Evolutionary conservation across 345 rosid genomes (phyloP).

Genomic region (Mangifera indica): DNA sequence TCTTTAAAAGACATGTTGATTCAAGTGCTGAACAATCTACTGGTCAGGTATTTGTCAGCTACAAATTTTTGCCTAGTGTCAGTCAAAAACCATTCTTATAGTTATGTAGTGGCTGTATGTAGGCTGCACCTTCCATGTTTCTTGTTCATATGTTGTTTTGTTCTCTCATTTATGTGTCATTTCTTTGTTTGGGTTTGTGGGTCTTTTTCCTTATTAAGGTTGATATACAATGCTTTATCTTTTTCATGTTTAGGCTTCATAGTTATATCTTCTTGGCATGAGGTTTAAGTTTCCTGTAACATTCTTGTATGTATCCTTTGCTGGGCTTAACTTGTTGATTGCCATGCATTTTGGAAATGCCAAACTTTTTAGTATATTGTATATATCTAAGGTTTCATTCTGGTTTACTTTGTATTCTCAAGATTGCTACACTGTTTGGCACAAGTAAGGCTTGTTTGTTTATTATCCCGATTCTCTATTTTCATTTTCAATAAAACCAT

Average conservation of each 20-base stretch:
- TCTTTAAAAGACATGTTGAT: constrained; percentile 36
- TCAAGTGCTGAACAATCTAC: constrained; percentile 34
- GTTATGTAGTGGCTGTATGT: not conserved
- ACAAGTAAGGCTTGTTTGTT: not conserved
- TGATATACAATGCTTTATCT: not conserved
- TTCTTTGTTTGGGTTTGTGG: not conserved
- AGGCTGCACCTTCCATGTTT: not conserved
- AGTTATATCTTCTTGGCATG: not conserved
- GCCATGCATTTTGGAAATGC: not conserved
- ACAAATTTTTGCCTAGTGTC: not conserved
- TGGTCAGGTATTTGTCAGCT: constrained; percentile 51
- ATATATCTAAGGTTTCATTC: not conserved
- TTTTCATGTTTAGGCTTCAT: not conserved
- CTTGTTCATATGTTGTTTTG: not conserved
- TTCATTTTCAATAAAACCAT: too few species aligned
- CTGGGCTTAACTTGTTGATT: not conserved
- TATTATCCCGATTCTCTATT: too few species aligned
- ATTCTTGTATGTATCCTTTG: not conserved
- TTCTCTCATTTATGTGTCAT: not conserved
- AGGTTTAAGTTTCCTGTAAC: not conserved
- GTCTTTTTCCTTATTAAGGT: not conserved
- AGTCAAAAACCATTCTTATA: not conserved
- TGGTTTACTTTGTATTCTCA: not conserved
- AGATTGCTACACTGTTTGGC: not conserved
- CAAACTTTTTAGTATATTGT: too few species aligned